These are phyloP conservation scores for Saksenaea oblongispora DNA, from an alignment of 371 early-diverging fungal genomes.

Conservation along the genomic window DNA sequence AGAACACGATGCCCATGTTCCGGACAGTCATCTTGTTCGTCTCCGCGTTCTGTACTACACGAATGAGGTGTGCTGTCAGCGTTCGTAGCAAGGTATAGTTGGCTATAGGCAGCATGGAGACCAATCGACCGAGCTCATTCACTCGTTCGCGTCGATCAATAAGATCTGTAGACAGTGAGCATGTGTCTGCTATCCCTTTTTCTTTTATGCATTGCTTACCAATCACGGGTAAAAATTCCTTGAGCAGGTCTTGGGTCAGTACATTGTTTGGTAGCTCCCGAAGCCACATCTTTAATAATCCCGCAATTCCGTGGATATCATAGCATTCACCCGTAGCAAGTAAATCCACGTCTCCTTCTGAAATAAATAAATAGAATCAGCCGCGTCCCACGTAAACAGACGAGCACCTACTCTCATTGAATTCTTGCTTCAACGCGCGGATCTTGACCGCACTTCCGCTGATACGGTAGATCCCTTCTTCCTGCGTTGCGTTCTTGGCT, in stretches of 20 bases:
- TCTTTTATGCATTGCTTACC: constrained; percentile 38
- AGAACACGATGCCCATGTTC: constrained; percentile 74
- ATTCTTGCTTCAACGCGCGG: constrained; percentile 72
- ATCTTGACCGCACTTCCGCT: constrained; percentile 80
- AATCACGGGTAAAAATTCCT: constrained; percentile 77
- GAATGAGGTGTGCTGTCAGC: constrained; percentile 61
- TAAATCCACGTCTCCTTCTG: constrained; percentile 44
- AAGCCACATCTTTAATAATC: constrained; percentile 89
- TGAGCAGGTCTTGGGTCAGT: constrained; percentile 76
- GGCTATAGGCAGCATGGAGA: constrained; percentile 52
- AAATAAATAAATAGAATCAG: background rate
- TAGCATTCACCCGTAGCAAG: constrained; percentile 56
- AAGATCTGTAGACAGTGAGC: constrained; percentile 37
- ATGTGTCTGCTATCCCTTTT: background rate
- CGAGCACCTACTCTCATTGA: constrained; percentile 60
- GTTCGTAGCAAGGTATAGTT: constrained; percentile 62
- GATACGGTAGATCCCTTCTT: constrained; percentile 95
- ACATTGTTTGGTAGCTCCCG: constrained; percentile 88
- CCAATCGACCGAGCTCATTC: constrained; percentile 50
- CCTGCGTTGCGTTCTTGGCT: constrained; percentile 73
- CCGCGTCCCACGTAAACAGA: no score
- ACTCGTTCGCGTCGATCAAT: constrained; percentile 55
- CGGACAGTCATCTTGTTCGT: constrained; percentile 70
- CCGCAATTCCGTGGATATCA: constrained; percentile 92
- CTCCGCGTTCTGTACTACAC: constrained; percentile 56